Percentiles rank a stretch among this genome's conserved stretches.
Conservation (phyloP, 2,329 filamentous ascomycete species). For the Blastomyces parvus region DNA sequence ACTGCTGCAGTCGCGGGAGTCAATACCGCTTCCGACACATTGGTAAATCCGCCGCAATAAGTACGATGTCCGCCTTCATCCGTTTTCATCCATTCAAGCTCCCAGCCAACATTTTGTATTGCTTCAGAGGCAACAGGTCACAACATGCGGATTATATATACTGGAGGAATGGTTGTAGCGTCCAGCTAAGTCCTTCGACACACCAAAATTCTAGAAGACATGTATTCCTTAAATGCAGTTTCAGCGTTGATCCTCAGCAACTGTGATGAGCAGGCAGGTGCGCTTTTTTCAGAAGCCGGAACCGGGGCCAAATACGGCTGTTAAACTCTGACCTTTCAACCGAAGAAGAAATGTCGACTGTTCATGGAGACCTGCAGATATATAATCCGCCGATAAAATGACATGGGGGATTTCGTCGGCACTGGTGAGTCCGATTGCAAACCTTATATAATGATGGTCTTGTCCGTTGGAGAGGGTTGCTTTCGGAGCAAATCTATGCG, state of each 20-base stretch:
- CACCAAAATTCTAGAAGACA: slow-evolving; percentile 11
- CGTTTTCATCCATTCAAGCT: neutral
- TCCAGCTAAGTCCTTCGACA: slow-evolving; percentile 18
- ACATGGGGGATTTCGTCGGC: slow-evolving; percentile 10
- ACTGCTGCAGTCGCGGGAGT: slow-evolving; percentile 26
- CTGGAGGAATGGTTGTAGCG: slow-evolving; percentile 11
- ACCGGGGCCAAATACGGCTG: neutral
- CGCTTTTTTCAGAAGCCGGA: slow-evolving; percentile 7
- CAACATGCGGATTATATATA: neutral
- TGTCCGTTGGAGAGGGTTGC: slow-evolving; percentile 7
- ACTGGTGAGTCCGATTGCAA: slow-evolving; percentile 23
- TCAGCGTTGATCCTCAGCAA: slow-evolving; percentile 17
- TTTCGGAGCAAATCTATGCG: slow-evolving; percentile 1
- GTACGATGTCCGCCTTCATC: neutral
- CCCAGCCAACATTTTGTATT: neutral
- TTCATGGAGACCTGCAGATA: neutral
- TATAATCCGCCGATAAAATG: neutral
- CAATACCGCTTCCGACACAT: slow-evolving; percentile 28
- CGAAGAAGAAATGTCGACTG: slow-evolving; percentile 1
- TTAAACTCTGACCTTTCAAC: neutral
- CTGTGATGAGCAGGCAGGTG: slow-evolving; percentile 13
- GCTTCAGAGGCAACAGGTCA: neutral
- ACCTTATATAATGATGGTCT: slow-evolving; percentile 17
- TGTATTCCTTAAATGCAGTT: slow-evolving; percentile 7
- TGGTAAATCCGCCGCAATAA: slow-evolving; percentile 28